Evolutionary conservation across 225 moss, liverwort and hornwort species (phyloP).

Genomic region (Marchantia polymorpha): DNA sequence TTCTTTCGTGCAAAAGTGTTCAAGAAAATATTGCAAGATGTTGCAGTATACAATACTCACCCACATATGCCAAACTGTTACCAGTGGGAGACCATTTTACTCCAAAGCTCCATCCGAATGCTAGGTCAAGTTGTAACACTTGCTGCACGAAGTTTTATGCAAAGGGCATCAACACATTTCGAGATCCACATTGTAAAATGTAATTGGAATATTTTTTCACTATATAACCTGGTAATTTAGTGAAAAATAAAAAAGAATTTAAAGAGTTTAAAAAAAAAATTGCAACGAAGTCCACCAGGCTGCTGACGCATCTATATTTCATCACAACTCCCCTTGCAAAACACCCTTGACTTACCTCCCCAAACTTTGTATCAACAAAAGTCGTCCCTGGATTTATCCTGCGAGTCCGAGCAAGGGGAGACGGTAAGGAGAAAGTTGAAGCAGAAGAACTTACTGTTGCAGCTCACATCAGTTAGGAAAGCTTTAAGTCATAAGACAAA

Average conservation of each 20-base stretch:
- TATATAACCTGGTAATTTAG: not conserved
- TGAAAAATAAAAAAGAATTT: too few species aligned
- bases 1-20: too few species aligned
- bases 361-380: constrained; percentile 90
- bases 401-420: not conserved
- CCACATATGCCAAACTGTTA: constrained; percentile 81
- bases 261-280: too few species aligned
- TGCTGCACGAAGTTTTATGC: constrained; percentile 50
- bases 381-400: constrained; percentile 87
- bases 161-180: not conserved
- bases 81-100: constrained; percentile 97
- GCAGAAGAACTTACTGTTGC: not conserved
- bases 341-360: constrained; percentile 58
- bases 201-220: too few species aligned
- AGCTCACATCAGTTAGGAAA: too few species aligned
- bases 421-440: not conserved
- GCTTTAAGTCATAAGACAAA: not conserved
- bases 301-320: not conserved
- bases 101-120: constrained; percentile 93
- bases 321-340: not conserved
- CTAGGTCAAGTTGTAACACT: constrained; percentile 87
- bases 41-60: constrained; percentile 42
- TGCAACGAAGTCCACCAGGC: not conserved
- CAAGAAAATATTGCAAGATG: not conserved
- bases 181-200: too few species aligned